Percentiles rank a stretch among this genome's conserved stretches.
phyloP scores from a whole-genome alignment of 1,284 basidiomycete species.

The Ustilago curta region DNA sequence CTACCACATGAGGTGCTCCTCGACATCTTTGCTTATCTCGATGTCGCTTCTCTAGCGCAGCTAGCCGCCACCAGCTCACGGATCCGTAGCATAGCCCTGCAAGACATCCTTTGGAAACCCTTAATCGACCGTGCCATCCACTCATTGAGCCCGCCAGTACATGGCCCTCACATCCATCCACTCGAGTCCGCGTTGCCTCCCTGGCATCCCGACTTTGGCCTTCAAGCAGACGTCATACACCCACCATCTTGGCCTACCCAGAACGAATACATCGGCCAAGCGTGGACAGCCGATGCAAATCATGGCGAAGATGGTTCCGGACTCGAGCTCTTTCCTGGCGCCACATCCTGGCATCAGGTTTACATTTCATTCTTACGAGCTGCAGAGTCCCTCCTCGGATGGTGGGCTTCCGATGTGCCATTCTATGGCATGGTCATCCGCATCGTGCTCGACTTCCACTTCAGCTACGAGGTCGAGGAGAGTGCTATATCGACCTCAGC shows the following conservation, averaged over 20 bases:
- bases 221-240: slow-evolving; percentile 30
- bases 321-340: slow-evolving; percentile 22
- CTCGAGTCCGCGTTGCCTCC: slow-evolving; percentile 32
- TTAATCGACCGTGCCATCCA: slow-evolving; percentile 24
- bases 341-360: slow-evolving; percentile 35
- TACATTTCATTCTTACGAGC: slow-evolving; percentile 34
- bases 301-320: neutral
- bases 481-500: neutral
- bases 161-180: slow-evolving; percentile 21
- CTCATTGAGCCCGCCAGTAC: slow-evolving; percentile 28
- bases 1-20: slow-evolving; percentile 40
- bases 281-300: neutral
- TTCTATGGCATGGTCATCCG: slow-evolving; percentile 48
- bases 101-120: slow-evolving; percentile 42
- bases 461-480: slow-evolving; percentile 10
- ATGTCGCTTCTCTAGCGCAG: slow-evolving; percentile 18
- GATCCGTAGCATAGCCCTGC: slow-evolving; percentile 27
- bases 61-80: slow-evolving; percentile 23
- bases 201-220: slow-evolving; percentile 45
- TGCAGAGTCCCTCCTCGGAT: slow-evolving; percentile 41
- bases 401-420: slow-evolving; percentile 51
- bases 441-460: slow-evolving; percentile 35
- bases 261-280: slow-evolving; percentile 14
- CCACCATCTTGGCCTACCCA: slow-evolving; percentile 32
- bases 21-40: slow-evolving; percentile 36